These are phyloP conservation scores for Sporobolomyces phaffii DNA, from an alignment of 768 basidiomycete species.

Conservation along the genomic window DNA sequence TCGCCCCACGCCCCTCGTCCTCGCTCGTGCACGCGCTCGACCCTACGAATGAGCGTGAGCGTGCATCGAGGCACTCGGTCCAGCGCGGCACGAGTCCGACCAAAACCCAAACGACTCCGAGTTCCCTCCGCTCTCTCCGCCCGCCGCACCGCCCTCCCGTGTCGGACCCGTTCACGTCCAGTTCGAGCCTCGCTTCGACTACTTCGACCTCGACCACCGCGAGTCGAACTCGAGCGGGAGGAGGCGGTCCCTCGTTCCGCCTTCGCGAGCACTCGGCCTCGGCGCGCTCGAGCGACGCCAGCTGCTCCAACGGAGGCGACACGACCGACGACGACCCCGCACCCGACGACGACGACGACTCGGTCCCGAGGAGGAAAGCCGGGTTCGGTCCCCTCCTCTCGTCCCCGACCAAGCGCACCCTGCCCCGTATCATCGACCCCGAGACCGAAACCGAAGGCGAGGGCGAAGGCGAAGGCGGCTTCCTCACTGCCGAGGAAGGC, in stretches of 20 bases:
- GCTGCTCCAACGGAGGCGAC: neutral
- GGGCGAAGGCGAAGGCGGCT: slow-evolving; percentile 7
- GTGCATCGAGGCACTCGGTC: neutral
- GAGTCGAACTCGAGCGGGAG: neutral
- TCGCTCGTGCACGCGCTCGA: neutral
- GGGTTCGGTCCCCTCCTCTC: neutral
- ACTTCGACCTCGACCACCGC: neutral
- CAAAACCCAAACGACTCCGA: no score
- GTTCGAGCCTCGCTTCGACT: neutral
- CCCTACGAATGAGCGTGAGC: neutral
- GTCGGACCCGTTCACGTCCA: neutral
- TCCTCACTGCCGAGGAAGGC: slow-evolving; percentile 6
- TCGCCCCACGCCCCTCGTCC: neutral
- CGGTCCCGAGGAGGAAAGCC: slow-evolving; percentile 2
- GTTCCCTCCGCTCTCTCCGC: no score
- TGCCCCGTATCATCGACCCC: neutral
- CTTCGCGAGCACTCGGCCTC: neutral
- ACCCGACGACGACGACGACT: neutral
- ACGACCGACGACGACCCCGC: slow-evolving; percentile 4
- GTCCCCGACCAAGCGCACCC: neutral
- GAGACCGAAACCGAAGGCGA: slow-evolving; percentile 11
- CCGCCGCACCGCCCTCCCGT: neutral
- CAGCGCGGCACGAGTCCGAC: neutral
- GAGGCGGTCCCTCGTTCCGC: neutral
- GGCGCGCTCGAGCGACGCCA: slow-evolving; percentile 5